These are phyloP conservation scores for Mycena galericulata DNA, from an alignment of 768 basidiomycete species.

Conservation along the genomic window DNA sequence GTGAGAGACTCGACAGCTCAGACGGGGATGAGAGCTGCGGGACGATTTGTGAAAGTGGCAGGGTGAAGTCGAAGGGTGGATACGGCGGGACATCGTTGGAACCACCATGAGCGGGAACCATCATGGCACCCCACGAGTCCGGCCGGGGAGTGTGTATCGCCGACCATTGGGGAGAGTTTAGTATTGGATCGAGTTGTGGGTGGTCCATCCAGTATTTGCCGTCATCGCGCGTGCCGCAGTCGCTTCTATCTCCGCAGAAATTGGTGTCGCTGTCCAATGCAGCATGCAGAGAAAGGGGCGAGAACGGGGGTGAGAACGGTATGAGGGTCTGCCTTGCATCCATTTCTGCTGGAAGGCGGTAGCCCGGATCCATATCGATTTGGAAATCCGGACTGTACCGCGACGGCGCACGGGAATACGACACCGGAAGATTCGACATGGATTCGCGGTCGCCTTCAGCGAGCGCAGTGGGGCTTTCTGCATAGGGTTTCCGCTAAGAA, in stretches of 20 bases:
- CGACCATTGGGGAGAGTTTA: background rate
- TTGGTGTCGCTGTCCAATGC: background rate
- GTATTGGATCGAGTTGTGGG: too few relatives aligned
- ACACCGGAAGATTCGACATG: background rate
- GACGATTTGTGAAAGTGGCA: background rate
- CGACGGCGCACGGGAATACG: background rate
- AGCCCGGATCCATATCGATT: background rate
- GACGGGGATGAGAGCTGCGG: background rate
- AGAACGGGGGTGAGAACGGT: constrained; percentile 1
- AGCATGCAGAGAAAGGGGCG: background rate
- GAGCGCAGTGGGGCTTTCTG: background rate
- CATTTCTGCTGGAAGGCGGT: background rate
- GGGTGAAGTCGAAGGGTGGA: background rate
- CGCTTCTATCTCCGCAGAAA: background rate
- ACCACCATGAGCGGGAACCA: background rate
- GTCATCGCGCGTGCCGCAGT: background rate
- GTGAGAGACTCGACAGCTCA: constrained; percentile 1
- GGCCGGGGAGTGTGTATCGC: background rate
- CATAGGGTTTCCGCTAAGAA: background rate
- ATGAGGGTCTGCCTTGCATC: background rate
- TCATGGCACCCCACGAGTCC: background rate
- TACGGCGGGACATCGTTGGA: background rate
- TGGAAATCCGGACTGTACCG: background rate
- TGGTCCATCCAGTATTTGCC: background rate
- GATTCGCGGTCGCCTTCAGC: background rate